These are phyloP conservation scores for Ceriops zippeliana DNA, from an alignment of 345 rosid genomes.

Conservation along the genomic window DNA sequence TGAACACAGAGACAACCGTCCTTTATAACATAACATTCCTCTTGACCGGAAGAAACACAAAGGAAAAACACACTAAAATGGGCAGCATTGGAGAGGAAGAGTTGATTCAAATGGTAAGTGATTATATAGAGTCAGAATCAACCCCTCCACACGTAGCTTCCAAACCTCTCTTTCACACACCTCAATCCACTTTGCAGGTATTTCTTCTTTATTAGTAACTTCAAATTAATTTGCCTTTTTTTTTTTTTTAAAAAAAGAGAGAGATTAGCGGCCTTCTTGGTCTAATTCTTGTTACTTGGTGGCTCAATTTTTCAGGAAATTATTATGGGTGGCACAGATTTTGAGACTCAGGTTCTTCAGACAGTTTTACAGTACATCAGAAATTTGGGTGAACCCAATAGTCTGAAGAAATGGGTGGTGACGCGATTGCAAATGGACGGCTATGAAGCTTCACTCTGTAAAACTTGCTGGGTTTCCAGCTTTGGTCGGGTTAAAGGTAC, in stretches of 20 bases:
- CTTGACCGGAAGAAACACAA: not conserved
- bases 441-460: constrained; percentile 32
- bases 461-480: constrained; percentile 27
- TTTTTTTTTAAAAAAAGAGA: not conserved
- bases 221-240: not conserved
- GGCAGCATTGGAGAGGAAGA: constrained; percentile 48
- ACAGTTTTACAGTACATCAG: constrained; percentile 24
- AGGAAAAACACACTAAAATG: constrained; percentile 15
- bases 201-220: not conserved
- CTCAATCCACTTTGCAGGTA: constrained; percentile 35
- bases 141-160: constrained; percentile 5
- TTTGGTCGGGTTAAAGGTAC: constrained; percentile 14
- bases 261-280: not conserved
- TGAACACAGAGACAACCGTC: not conserved
- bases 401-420: constrained; percentile 35
- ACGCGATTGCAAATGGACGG: constrained; percentile 29
- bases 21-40: not conserved
- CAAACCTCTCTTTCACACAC: not conserved
- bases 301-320: constrained; percentile 25
- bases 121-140: constrained; percentile 40
- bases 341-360: constrained; percentile 33
- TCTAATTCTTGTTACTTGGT: not conserved
- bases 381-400: constrained; percentile 23
- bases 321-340: constrained; percentile 24
- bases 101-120: constrained; percentile 42